Evolutionary conservation across 495 filamentous ascomycete species (phyloP).

Genomic region (Aspergillus nidulans): DNA sequence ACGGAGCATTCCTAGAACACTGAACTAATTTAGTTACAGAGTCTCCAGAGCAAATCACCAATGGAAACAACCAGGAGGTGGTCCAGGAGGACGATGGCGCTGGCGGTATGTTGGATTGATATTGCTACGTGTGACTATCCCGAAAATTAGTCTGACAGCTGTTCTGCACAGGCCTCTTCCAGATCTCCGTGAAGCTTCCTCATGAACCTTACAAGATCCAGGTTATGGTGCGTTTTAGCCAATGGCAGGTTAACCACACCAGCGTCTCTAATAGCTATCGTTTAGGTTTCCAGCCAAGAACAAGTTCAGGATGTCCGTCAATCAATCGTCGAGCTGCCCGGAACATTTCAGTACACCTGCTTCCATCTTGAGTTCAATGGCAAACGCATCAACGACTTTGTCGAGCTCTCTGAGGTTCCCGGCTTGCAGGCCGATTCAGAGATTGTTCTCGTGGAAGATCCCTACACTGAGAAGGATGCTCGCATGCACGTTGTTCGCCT

Average conservation of each 20-base stretch:
- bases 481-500: slow-evolving; percentile 88
- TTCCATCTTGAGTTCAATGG: slow-evolving; percentile 93
- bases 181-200: slow-evolving; percentile 78
- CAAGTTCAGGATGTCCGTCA: slow-evolving; percentile 97
- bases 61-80: slow-evolving; percentile 32
- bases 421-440: slow-evolving; percentile 69
- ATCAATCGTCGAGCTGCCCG: slow-evolving; percentile 90
- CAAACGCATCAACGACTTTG: slow-evolving; percentile 86
- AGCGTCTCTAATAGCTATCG: slow-evolving; percentile 13
- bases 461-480: slow-evolving; percentile 98
- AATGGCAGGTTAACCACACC: neutral
- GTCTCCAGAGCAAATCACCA: slow-evolving; percentile 34
- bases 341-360: slow-evolving; percentile 94
- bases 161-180: slow-evolving; percentile 57
- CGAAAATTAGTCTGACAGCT: neutral
- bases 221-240: slow-evolving; percentile 60
- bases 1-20: slow-evolving; percentile 2
- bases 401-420: slow-evolving; percentile 88
- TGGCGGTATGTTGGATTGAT: slow-evolving; percentile 30
- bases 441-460: slow-evolving; percentile 82
- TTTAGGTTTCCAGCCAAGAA: slow-evolving; percentile 84
- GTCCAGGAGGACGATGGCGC: slow-evolving; percentile 36
- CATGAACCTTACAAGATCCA: slow-evolving; percentile 73
- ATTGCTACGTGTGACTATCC: neutral
- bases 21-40: slow-evolving; percentile 28